Evolutionary conservation across 2,329 filamentous ascomycete species (phyloP).

Genomic region (Fusarium tjaetaba): DNA sequence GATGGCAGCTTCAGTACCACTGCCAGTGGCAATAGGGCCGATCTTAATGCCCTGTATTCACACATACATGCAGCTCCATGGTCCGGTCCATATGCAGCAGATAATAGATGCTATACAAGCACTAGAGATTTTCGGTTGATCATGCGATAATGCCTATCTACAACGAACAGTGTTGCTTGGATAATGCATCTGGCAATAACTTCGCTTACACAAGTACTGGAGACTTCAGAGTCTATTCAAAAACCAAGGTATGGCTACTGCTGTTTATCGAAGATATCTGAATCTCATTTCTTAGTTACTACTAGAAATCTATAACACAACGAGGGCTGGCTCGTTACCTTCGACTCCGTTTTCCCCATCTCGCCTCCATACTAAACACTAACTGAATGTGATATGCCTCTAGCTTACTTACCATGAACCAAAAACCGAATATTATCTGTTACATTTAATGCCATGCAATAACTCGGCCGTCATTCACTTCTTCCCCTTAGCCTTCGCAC

Average conservation of each 20-base stretch:
- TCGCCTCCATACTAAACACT: conserved; percentile 10
- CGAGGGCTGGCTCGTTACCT: conserved; percentile 8
- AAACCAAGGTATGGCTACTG: not conserved
- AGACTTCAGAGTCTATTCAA: not conserved
- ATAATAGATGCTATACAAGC: not conserved
- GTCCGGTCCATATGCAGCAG: not conserved
- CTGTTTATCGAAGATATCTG: not conserved
- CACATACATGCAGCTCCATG: not conserved
- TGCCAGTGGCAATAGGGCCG: not conserved
- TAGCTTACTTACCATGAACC: conserved; percentile 2
- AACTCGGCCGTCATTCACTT: conserved; percentile 39
- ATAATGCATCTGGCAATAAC: not conserved
- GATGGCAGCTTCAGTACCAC: not conserved
- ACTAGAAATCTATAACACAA: conserved; percentile 1
- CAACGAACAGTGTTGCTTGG: not conserved
- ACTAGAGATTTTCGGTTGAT: not conserved
- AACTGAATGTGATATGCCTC: not conserved
- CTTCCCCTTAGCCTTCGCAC: conserved; percentile 61
- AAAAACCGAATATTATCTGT: conserved; percentile 16
- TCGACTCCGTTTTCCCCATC: conserved; percentile 21
- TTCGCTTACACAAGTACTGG: not conserved
- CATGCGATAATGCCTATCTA: not conserved
- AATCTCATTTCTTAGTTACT: not conserved
- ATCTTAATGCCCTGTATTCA: not conserved
- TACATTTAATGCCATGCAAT: not conserved